Evolutionary conservation across 2,329 filamentous ascomycete species (phyloP).

Genomic region (Diaporthe destruens): DNA sequence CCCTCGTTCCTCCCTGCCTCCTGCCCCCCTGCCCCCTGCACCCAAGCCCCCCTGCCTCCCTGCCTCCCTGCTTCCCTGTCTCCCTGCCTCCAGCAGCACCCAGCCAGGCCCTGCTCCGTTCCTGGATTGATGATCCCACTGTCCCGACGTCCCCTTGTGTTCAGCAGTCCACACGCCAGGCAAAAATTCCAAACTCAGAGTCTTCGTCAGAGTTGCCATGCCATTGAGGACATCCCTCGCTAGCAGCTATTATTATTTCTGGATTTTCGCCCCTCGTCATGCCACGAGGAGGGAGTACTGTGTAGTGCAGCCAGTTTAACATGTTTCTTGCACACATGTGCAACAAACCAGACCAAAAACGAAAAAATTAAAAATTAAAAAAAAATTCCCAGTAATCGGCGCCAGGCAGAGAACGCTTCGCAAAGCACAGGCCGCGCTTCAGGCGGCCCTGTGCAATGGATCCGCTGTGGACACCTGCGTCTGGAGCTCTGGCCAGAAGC

Average conservation of each 20-base stretch:
- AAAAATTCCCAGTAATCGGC: not conserved
- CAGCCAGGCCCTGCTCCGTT: slow-evolving; percentile 10
- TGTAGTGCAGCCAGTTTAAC: not conserved
- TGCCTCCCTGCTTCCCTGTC: not conserved
- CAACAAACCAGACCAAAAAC: not conserved
- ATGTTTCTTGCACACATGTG: too few relatives aligned
- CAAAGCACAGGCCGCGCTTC: slow-evolving; percentile 14
- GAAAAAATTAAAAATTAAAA: not conserved
- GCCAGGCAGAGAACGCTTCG: not conserved
- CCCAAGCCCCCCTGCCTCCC: not conserved
- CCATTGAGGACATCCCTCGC: not conserved
- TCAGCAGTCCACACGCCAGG: slow-evolving; percentile 2
- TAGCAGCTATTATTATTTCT: not conserved
- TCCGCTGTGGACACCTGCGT: slow-evolving; percentile 11
- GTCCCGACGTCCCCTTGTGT: slow-evolving; percentile 20
- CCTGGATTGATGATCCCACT: slow-evolving; percentile 30
- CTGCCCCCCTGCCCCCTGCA: not conserved
- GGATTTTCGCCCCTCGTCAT: not conserved
- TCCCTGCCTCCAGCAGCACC: not conserved
- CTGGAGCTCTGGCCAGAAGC: slow-evolving; percentile 36
- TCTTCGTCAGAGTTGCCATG: not conserved
- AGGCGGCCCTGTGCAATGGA: slow-evolving; percentile 11
- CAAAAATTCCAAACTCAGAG: not conserved
- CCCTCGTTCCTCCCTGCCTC: not conserved
- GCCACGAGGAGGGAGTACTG: not conserved